These are phyloP conservation scores for Teratosphaeria pseudoeucalypti DNA, from an alignment of 2,329 filamentous ascomycete species.

Conservation along the genomic window DNA sequence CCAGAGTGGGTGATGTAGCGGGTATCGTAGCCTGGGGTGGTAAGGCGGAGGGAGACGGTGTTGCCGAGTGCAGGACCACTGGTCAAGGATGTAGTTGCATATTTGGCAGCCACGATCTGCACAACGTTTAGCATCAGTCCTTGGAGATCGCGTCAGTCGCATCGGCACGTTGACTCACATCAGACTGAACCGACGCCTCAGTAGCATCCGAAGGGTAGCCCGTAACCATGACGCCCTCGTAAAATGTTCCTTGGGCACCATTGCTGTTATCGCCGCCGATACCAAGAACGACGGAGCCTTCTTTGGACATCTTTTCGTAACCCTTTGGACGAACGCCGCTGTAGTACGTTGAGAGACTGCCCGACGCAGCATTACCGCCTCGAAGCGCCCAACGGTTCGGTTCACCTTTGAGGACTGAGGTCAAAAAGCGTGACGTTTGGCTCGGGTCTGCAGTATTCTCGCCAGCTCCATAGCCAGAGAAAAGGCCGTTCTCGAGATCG, in stretches of 20 bases:
- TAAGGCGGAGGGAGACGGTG: constrained; percentile 44
- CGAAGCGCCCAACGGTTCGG: constrained; percentile 49
- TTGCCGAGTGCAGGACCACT: constrained; percentile 42
- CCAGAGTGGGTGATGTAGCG: constrained; percentile 47
- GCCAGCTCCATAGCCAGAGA: constrained; percentile 41
- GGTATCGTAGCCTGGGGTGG: constrained; percentile 44
- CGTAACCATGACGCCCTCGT: constrained; percentile 55
- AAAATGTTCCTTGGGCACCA: constrained; percentile 41
- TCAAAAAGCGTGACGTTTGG: constrained; percentile 46
- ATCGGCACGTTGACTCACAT: constrained; percentile 36
- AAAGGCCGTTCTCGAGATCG: constrained; percentile 56
- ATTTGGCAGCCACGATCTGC: constrained; percentile 33
- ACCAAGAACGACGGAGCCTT: constrained; percentile 55
- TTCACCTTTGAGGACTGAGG: constrained; percentile 46
- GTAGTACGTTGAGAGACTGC: constrained; percentile 48
- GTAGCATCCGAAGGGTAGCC: constrained; percentile 51
- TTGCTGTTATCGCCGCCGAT: constrained; percentile 56
- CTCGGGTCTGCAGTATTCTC: constrained; percentile 45
- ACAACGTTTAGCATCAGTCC: neutral
- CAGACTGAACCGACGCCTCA: constrained; percentile 39
- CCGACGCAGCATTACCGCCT: constrained; percentile 44
- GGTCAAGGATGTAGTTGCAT: constrained; percentile 38
- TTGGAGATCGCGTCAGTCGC: neutral
- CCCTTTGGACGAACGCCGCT: constrained; percentile 40
- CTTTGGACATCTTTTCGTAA: constrained; percentile 53